A percentile compares a stretch with the other conserved stretches of the same genome.
Evolutionary conservation across 2,329 filamentous ascomycete genomes (phyloP).

Genomic region (Didymella pomorum): DNA sequence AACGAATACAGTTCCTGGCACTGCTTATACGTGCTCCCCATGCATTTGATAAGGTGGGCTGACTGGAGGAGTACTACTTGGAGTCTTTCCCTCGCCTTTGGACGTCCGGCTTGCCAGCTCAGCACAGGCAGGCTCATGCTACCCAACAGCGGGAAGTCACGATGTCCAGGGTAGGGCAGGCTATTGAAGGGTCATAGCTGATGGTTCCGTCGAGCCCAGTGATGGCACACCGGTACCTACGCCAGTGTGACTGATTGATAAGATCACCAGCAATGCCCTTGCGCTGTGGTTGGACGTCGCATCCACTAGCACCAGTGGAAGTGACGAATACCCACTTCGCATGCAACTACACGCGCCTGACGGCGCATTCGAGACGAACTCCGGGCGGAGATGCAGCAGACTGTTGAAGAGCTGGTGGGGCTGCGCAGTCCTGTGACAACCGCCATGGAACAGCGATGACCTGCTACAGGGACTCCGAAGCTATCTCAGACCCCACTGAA

Average conservation of each 20-base stretch:
- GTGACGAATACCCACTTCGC: background rate
- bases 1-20: background rate
- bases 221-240: background rate
- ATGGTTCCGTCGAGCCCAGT: background rate
- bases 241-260: background rate
- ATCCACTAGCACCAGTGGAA: background rate
- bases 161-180: background rate
- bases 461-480: background rate
- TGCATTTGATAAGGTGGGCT: background rate
- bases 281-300: background rate
- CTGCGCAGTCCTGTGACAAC: background rate
- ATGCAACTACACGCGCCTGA: slow-evolving; percentile 4
- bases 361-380: slow-evolving; percentile 2
- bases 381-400: background rate
- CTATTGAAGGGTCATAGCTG: background rate
- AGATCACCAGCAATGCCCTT: background rate
- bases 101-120: background rate
- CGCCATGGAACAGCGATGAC: background rate
- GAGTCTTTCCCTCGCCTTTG: background rate
- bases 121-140: background rate
- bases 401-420: background rate
- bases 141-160: background rate
- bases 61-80: background rate
- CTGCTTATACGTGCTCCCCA: background rate
- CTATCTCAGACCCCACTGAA: background rate